phyloP scores from a whole-genome alignment of 2,329 filamentous ascomycete species.

The Trichoderma sp. region DNA sequence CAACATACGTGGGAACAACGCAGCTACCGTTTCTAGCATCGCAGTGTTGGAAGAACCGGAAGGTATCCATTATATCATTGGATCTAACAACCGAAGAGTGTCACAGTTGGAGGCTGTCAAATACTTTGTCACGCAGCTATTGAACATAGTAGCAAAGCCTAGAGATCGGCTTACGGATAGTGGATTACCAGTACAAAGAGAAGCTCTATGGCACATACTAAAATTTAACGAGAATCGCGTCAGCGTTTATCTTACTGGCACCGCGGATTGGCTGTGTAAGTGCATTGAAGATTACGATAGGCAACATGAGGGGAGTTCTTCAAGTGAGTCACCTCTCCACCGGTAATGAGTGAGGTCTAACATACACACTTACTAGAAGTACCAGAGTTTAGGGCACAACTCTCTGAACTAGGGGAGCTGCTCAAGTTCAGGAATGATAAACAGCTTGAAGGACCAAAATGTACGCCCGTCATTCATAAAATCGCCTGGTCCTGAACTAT shows the following conservation, averaged over 20 bases:
- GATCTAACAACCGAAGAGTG: conserved; percentile 27
- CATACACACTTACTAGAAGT: too few species aligned
- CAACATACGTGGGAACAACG: conserved; percentile 23
- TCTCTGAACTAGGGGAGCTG: background rate
- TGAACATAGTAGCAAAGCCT: conserved; percentile 19
- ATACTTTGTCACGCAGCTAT: conserved; percentile 19
- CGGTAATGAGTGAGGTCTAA: too few species aligned
- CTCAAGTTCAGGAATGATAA: background rate
- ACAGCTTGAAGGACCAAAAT: background rate
- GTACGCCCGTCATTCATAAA: too few species aligned
- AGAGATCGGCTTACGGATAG: fast-evolving
- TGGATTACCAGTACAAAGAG: background rate
- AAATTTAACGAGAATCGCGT: conserved; percentile 23
- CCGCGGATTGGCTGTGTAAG: conserved; percentile 4
- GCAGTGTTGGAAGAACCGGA: conserved; percentile 29
- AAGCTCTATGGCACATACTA: conserved; percentile 22
- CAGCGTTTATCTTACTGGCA: conserved; percentile 20
- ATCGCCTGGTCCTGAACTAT: background rate
- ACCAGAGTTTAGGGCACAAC: background rate
- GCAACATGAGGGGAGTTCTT: background rate
- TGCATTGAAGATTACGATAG: conserved; percentile 21
- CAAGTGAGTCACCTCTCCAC: background rate
- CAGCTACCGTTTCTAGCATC: conserved; percentile 32
- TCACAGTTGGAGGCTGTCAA: background rate
- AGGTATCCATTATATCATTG: conserved; percentile 31